Percentiles rank a stretch among this genome's conserved stretches.
phyloP scores from a whole-genome alignment of 192 early-diverging fungal genomes.

The Pilobolus umbonatus region DNA sequence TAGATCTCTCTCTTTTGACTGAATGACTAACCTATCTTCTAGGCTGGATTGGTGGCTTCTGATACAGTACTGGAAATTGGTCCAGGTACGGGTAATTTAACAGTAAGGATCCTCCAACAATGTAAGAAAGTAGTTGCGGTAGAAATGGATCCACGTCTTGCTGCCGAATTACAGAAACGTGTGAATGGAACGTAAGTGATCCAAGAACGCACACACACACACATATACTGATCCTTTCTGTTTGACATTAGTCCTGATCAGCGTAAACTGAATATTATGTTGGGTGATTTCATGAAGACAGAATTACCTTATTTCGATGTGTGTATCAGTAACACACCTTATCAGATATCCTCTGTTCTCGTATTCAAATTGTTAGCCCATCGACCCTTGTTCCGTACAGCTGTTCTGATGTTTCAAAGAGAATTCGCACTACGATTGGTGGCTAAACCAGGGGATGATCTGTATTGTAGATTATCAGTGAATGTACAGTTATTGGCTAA shows the following conservation, averaged over 20 bases:
- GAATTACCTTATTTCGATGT: conserved; percentile 97
- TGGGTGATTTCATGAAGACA: conserved; percentile 98
- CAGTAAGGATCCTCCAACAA: conserved; percentile 86
- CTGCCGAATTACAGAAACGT: conserved; percentile 94
- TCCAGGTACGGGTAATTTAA: conserved; percentile 98
- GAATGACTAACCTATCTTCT: neutral
- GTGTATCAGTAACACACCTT: conserved; percentile 97
- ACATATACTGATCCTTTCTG: neutral
- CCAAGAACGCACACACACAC: neutral
- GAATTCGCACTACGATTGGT: conserved; percentile 95
- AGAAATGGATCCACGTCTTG: conserved; percentile 94
- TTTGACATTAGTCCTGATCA: conserved; percentile 62
- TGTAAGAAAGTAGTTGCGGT: conserved; percentile 93
- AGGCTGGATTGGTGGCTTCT: conserved; percentile 52
- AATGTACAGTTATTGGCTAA: conserved; percentile 93
- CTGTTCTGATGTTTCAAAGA: conserved; percentile 98
- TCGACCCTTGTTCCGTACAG: conserved; percentile 80
- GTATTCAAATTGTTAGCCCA: conserved; percentile 95
- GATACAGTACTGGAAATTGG: conserved; percentile 91
- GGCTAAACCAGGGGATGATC: conserved; percentile 87
- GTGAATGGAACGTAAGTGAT: conserved; percentile 83
- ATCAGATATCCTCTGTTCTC: conserved; percentile 94
- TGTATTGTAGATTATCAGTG: conserved; percentile 90
- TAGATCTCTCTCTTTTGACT: conserved; percentile 9
- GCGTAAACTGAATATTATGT: conserved; percentile 83